Evolutionary conservation across 805 yeast species (phyloP).

Genomic region (Cyberlindnera samutprakarnensis): DNA sequence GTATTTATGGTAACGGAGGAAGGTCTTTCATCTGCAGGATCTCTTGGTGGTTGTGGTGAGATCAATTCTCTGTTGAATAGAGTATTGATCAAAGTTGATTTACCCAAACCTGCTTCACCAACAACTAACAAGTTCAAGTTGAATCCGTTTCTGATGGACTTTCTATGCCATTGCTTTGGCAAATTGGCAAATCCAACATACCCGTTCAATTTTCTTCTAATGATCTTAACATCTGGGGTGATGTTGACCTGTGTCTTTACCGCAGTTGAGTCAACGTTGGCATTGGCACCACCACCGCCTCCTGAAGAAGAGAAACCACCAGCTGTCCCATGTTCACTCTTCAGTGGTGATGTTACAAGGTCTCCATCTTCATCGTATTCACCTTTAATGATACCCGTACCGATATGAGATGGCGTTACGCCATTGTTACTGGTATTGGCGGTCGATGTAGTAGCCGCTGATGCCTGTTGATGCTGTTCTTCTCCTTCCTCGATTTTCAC

Average conservation of each 20-base stretch:
- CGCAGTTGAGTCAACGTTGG: background rate
- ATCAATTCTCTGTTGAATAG: slow-evolving; percentile 67
- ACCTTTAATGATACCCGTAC: too few relatives aligned
- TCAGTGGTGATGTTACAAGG: too few relatives aligned
- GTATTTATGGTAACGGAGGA: slow-evolving; percentile 51
- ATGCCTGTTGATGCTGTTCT: slow-evolving; percentile 2
- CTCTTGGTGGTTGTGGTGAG: slow-evolving; percentile 29
- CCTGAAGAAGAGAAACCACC: too few relatives aligned
- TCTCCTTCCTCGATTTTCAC: too few relatives aligned
- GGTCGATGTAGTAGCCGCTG: too few relatives aligned
- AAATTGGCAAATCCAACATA: slow-evolving; percentile 96
- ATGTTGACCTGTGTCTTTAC: slow-evolving; percentile 5
- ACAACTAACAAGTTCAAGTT: slow-evolving; percentile 82
- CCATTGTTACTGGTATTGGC: too few relatives aligned
- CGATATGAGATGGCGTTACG: too few relatives aligned
- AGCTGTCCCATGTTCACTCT: too few relatives aligned
- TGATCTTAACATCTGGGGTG: slow-evolving; percentile 46
- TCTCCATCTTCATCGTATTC: too few relatives aligned
- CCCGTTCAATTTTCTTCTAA: slow-evolving; percentile 79
- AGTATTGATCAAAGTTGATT: slow-evolving; percentile 86
- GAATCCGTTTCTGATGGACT: slow-evolving; percentile 85
- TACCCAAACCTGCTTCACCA: slow-evolving; percentile 90
- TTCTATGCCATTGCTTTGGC: slow-evolving; percentile 98
- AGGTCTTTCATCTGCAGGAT: slow-evolving; percentile 37
- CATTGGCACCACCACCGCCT: too few relatives aligned